Conservation (phyloP, 2,329 filamentous ascomycete species). For the Pseudohalonectria lignicola region DNA sequence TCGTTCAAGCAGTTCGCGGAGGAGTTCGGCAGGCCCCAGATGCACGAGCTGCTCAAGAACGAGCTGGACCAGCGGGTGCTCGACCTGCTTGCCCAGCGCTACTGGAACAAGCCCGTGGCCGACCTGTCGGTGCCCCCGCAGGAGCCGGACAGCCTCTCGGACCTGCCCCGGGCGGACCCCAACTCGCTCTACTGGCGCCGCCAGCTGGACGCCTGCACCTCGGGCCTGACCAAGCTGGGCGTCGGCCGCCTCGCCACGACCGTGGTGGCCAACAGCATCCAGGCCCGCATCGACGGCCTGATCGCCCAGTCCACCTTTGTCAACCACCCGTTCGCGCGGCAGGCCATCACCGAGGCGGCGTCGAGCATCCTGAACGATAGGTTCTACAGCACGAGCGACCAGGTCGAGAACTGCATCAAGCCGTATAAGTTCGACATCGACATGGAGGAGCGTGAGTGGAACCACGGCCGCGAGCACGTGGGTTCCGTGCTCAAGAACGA, state of each 20-base stretch:
- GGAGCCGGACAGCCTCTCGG: conserved; percentile 62
- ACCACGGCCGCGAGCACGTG: conserved; percentile 73
- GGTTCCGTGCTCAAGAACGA: conserved; percentile 75
- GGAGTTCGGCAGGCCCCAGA: conserved; percentile 78
- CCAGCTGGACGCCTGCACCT: conserved; percentile 86
- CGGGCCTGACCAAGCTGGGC: conserved; percentile 83
- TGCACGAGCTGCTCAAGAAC: conserved; percentile 78
- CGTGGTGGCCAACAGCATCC: conserved; percentile 80
- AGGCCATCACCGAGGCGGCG: conserved; percentile 87
- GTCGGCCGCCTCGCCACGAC: conserved; percentile 88
- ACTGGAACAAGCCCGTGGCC: conserved; percentile 95
- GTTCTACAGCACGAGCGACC: conserved; percentile 94
- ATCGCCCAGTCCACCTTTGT: conserved; percentile 75
- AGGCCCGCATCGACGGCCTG: conserved; percentile 70
- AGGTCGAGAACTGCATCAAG: conserved; percentile 98
- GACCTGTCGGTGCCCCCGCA: conserved; percentile 57
- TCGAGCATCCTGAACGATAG: conserved; percentile 84
- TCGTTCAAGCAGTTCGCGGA: conserved; percentile 92
- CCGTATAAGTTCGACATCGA: conserved; percentile 98
- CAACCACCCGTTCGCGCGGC: conserved; percentile 80
- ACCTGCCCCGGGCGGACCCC: conserved; percentile 75
- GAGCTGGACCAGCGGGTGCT: conserved; percentile 92
- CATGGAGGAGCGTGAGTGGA: conserved; percentile 84
- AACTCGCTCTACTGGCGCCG: conserved; percentile 86
- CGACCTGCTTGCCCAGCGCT: conserved; percentile 82